These are phyloP conservation scores for Salix koriyanagi DNA, from an alignment of 345 rosid genomes.

Conservation along the genomic window DNA sequence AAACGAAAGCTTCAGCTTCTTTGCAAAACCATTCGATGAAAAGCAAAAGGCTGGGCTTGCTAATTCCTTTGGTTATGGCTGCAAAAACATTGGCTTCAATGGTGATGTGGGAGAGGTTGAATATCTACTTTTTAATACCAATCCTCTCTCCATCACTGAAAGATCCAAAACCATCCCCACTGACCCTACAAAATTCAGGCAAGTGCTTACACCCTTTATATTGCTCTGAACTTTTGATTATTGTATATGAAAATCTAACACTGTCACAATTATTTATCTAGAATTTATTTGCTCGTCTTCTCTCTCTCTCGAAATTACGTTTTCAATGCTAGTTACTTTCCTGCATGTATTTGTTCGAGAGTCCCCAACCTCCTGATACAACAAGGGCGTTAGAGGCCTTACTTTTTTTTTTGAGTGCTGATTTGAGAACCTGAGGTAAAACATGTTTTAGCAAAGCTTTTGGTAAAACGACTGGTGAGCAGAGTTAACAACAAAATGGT, in stretches of 20 bases:
- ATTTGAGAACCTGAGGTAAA: neutral
- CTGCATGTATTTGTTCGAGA: neutral
- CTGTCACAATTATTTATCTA: neutral
- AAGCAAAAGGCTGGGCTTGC: constrained; percentile 28
- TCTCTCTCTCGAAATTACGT: neutral
- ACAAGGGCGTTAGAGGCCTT: neutral
- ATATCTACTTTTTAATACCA: constrained; percentile 26
- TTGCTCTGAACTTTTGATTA: neutral
- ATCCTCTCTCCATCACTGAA: constrained; percentile 22
- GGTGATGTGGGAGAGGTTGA: constrained; percentile 38
- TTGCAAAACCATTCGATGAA: constrained; percentile 17
- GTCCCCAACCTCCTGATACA: neutral
- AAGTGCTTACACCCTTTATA: neutral
- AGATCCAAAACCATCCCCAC: constrained; percentile 20
- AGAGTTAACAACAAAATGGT: neutral
- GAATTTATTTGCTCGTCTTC: neutral
- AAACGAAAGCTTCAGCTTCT: constrained; percentile 20
- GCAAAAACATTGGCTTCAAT: constrained; percentile 34
- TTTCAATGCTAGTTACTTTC: neutral
- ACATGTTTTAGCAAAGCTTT: neutral
- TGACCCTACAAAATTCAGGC: constrained; percentile 27
- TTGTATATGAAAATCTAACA: neutral
- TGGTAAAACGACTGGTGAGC: neutral
- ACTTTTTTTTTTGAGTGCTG: neutral
- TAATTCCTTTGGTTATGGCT: constrained; percentile 35